phyloP scores from a whole-genome alignment of 169 alveolate genomes.

The Perkinsus olseni region DNA sequence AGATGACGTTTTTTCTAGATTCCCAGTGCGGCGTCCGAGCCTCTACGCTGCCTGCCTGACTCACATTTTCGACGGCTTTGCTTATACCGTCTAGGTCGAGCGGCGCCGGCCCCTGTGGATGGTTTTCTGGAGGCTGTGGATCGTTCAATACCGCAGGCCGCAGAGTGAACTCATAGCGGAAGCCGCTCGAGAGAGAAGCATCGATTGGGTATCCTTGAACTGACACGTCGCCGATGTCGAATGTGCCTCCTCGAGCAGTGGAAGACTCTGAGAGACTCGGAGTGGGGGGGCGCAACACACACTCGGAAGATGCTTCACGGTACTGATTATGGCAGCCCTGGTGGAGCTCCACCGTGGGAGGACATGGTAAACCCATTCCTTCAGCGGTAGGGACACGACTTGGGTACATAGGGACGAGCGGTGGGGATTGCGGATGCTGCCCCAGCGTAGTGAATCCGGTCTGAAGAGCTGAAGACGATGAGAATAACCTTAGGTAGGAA shows the following conservation, averaged over 20 bases:
- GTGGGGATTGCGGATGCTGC: background rate
- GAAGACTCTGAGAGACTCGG: background rate
- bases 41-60: too few species aligned
- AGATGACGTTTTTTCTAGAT: too few species aligned
- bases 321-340: background rate
- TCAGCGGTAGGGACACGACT: background rate
- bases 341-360: background rate
- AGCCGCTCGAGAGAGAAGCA: background rate
- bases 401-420: background rate
- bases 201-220: background rate
- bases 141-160: background rate
- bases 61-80: background rate
- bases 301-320: background rate
- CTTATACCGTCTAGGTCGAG: background rate
- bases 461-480: background rate
- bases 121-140: background rate
- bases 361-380: background rate
- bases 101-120: background rate
- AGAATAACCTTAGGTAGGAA: background rate
- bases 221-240: background rate
- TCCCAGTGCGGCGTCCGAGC: too few species aligned
- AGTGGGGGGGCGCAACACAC: too few species aligned
- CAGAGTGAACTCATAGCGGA: background rate
- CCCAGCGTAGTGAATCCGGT: background rate
- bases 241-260: background rate